Base-by-base conservation (phyloP, 1,284 basidiomycete species). In the Ustilago loliicola region DNA sequence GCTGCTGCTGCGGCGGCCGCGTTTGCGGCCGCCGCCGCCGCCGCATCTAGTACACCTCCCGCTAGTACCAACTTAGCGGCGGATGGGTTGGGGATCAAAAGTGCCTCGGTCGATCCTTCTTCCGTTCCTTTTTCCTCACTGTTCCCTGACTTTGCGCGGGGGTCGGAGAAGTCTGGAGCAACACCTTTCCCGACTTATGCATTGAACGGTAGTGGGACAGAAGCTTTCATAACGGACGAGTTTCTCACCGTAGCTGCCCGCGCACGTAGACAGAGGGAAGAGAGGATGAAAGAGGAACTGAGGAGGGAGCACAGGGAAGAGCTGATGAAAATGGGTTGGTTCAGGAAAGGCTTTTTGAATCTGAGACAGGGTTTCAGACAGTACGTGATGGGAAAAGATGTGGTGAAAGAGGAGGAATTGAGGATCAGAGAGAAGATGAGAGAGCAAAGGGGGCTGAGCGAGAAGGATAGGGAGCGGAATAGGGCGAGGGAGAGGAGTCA, bases 291-390 rank as follows among this genome's bases (percentile, higher is more conserved):
- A 27, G 71, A 77, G 30, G 64, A 77, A 19, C 32, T 70, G 25
- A 55, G 75, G 1, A 19, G 52, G 45, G 55, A 61, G 38, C 58
- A 73, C 42, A 61, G 72, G 55, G 29, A 67, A 21, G 75, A 77
- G 51, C 47, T 77, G 17, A 77, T 77, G 75, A 71, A 73, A 23
- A 73, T 70, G 75, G 75, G 75, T 25, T 77, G 75, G 75, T 77
- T 77, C 50, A 58, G 58, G 4, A 72, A 69, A 32, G 75, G 75
- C 1, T 71, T 77, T 30, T 55, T 77, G 34, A 67, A 73, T n/a
- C n/a, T 77, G 15, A 30, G 61, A 1, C 42, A 50, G 10, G 75
- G 75, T 0, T 77, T 77, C 34, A 53, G 64, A 13, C 66, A 71
- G 64, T 63, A 67, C n/a, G 64, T 77, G 59, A 36, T 77, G 61